Conservation (phyloP, 2,329 filamentous ascomycete species). For the Fusarium sp. region DNA sequence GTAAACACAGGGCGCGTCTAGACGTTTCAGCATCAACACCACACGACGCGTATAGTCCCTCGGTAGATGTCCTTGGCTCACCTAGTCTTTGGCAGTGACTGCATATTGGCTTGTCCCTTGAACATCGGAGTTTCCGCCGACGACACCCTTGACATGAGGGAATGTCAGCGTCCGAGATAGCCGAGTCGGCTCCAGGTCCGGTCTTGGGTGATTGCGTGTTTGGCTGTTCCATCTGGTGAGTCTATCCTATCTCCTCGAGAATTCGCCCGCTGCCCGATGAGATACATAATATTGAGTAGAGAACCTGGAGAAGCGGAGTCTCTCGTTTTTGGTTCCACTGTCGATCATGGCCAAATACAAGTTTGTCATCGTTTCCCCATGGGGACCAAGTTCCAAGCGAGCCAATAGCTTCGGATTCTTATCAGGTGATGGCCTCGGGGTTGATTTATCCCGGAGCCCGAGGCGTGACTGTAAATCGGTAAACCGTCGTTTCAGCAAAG, state of each 20-base stretch:
- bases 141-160: slow-evolving; percentile 41
- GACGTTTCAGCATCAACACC: background rate
- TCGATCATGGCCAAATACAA: slow-evolving; percentile 4
- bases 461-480: background rate
- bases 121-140: slow-evolving; percentile 38
- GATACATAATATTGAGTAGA: slow-evolving; percentile 6
- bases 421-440: slow-evolving; percentile 20
- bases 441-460: slow-evolving; percentile 30
- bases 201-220: slow-evolving; percentile 1
- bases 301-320: slow-evolving; percentile 4
- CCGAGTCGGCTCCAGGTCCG: background rate
- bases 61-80: background rate
- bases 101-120: slow-evolving; percentile 35
- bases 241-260: background rate
- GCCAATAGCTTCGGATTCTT: slow-evolving; percentile 12
- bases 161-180: slow-evolving; percentile 13
- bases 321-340: background rate
- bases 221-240: slow-evolving; percentile 6
- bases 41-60: background rate
- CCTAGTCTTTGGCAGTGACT: slow-evolving; percentile 37
- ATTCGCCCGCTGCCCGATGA: slow-evolving; percentile 35
- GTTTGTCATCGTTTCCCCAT: slow-evolving; percentile 8
- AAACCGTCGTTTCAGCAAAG: background rate
- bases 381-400: slow-evolving; percentile 19
- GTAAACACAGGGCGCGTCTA: slow-evolving; percentile 31